Base-by-base conservation (phyloP, 768 basidiomycete genomes). In the Tricholoma sp. region DNA sequence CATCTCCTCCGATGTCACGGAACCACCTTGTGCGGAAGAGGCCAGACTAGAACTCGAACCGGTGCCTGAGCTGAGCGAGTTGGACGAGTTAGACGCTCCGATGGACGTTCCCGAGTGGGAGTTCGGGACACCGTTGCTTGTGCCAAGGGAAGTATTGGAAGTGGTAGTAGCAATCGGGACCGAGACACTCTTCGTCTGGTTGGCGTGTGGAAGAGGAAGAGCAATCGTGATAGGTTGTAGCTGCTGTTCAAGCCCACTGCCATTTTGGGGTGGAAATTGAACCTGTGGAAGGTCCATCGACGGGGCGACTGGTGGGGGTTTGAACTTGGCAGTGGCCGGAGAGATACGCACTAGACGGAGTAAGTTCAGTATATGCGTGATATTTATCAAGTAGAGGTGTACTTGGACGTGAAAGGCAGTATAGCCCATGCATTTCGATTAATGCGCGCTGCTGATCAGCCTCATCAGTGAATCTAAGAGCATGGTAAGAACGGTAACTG, bases 341-440 rank as follows among this genome's bases (percentile, higher is more conserved):
- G 91, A 93, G 59, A 94, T 91, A 58, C 91, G 88, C 91, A 94
- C 91, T 93, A 64, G 22, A 16, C 57, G 50, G 41, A 27, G 27
- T 54, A 45, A 65, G 47, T 65, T 72, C 51, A 70, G 64, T 74
- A 66, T 69, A 67, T 72, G 70, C 69, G 66, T 53, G 24, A 54
- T 54, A 1, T 54, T 22, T 39, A 19, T n/a, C 35, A 18, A 53
- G 22, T 39, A 56, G 37, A 49, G 32, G 79, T 89, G 61, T 71
- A 93, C 91, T 94, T 49, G 92, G 93, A 57, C 92, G 83, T 35
- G 90, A 91, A 51, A 91, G 79, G 67, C 92, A 93, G 66, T 94
- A 94, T 11, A 94, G 76, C 10, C 92, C 93, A 64, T 91, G 91
- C 91, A 92, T 94, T 74, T 92, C 92, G 56, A 88, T 88, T 57